Evolutionary conservation across 176 grass and related monocot genomes (phyloP).

Genomic region (Guadua angustifolia): DNA sequence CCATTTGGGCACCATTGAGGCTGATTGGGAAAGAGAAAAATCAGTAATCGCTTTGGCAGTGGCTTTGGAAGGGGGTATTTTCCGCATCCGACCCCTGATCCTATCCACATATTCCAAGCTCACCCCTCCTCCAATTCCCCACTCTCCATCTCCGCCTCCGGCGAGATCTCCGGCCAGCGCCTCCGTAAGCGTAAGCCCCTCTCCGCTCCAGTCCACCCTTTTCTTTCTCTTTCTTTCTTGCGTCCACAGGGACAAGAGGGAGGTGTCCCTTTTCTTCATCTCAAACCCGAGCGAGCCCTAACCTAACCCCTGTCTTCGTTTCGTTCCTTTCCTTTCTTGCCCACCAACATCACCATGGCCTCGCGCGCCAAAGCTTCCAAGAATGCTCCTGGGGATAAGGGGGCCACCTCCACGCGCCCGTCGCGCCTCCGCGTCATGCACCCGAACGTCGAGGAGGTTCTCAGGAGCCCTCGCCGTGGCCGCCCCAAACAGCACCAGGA

Average conservation of each 20-base stretch:
- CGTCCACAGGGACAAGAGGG: background rate
- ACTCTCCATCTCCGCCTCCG: background rate
- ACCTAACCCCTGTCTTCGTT: background rate
- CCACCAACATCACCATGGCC: constrained; percentile 35
- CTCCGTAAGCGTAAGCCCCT: background rate
- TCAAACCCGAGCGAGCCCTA: background rate
- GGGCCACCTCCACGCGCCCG: constrained; percentile 19
- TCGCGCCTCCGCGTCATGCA: constrained; percentile 48
- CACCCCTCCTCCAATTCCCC: background rate
- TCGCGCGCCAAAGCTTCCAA: constrained; percentile 12
- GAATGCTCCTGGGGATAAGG: constrained; percentile 9
- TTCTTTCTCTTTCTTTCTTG: background rate
- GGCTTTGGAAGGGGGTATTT: background rate
- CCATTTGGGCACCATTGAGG: too few species aligned
- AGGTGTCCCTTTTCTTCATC: background rate
- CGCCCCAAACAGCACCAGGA: constrained; percentile 39
- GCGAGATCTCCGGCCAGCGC: constrained; percentile 1
- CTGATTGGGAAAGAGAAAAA: too few species aligned
- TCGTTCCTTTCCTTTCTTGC: background rate
- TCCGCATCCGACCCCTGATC: background rate
- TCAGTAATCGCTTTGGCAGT: too few species aligned
- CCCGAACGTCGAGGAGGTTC: constrained; percentile 49
- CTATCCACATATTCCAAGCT: background rate
- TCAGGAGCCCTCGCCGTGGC: constrained; percentile 43
- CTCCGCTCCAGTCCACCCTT: too few species aligned